Conservation (phyloP, 129 eudicot species). For the Escallonia herrerae region DNA sequence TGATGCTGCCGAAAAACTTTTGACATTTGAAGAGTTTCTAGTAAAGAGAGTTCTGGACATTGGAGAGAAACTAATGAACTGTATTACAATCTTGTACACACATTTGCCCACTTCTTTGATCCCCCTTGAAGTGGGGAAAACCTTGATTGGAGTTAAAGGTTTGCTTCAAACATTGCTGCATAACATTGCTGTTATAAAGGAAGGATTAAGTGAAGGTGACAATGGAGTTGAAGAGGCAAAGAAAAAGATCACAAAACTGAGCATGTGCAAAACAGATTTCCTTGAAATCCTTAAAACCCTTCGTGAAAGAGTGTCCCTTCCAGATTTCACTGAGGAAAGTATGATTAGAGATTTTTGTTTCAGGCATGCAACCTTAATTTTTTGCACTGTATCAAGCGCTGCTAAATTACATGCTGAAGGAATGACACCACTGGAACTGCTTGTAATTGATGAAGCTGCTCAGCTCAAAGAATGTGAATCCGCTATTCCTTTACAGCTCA, state of each 20-base stretch:
- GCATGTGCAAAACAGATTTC: slow-evolving; percentile 6
- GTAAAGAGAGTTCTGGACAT: slow-evolving; percentile 7
- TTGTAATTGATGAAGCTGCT: slow-evolving; percentile 79
- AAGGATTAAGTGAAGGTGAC: too few species aligned
- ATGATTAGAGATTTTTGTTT: slow-evolving; percentile 45
- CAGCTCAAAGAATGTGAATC: slow-evolving; percentile 87
- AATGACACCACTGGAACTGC: slow-evolving; percentile 28
- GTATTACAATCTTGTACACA: slow-evolving; percentile 38
- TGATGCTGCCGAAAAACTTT: background rate
- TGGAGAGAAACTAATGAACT: slow-evolving; percentile 20
- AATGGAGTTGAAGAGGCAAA: slow-evolving; percentile 1
- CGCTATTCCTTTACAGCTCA: slow-evolving; percentile 52
- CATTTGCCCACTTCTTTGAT: slow-evolving; percentile 62
- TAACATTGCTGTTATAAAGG: background rate
- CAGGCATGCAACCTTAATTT: slow-evolving; percentile 39
- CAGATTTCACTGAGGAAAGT: slow-evolving; percentile 1
- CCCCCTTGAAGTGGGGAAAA: slow-evolving; percentile 15
- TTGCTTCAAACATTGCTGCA: slow-evolving; percentile 20
- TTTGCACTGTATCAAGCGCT: slow-evolving; percentile 78
- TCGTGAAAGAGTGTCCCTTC: slow-evolving; percentile 16
- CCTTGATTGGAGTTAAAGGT: slow-evolving; percentile 20
- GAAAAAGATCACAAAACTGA: background rate
- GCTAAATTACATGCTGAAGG: slow-evolving; percentile 19
- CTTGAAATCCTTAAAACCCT: slow-evolving; percentile 28
- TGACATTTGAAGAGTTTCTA: slow-evolving; percentile 46